Evolutionary conservation across 495 filamentous ascomycete species (phyloP).

Genomic region (Cercophora sp.): DNA sequence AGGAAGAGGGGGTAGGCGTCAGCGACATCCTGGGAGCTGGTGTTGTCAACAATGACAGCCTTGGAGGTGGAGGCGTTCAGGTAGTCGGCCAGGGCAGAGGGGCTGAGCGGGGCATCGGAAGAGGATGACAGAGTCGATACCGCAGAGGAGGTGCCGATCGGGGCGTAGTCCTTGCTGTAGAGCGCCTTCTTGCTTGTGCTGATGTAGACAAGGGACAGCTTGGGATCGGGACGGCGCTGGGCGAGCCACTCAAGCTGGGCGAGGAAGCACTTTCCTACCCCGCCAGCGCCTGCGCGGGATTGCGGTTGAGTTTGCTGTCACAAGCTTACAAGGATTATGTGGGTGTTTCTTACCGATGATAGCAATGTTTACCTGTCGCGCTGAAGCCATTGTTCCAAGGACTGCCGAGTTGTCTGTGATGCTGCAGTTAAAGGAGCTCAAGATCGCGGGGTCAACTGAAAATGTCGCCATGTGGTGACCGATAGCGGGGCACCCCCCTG

Average conservation of each 20-base stretch:
- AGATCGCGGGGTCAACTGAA: slow-evolving; percentile 17
- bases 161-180: slow-evolving; percentile 56
- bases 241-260: slow-evolving; percentile 64
- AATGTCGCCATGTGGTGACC: slow-evolving; percentile 17
- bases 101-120: slow-evolving; percentile 53
- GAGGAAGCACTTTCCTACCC: slow-evolving; percentile 89
- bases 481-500: slow-evolving; percentile 24
- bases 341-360: slow-evolving; percentile 25
- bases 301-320: background rate
- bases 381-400: slow-evolving; percentile 20
- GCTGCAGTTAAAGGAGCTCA: background rate
- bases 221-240: slow-evolving; percentile 48
- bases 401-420: background rate
- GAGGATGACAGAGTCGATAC: slow-evolving; percentile 53
- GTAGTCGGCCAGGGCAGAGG: slow-evolving; percentile 65
- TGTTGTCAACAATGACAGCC: slow-evolving; percentile 87
- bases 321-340: too few relatives aligned
- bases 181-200: slow-evolving; percentile 75
- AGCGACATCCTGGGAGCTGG: slow-evolving; percentile 76
- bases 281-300: slow-evolving; percentile 67
- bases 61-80: slow-evolving; percentile 66
- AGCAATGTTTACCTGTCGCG: slow-evolving; percentile 29
- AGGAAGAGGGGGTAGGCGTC: slow-evolving; percentile 74
- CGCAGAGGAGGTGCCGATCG: slow-evolving; percentile 53
- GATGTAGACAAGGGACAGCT: slow-evolving; percentile 72